These are phyloP conservation scores for Straminergon stramineum DNA, from an alignment of 225 moss, liverwort and hornwort species.

Conservation along the genomic window DNA sequence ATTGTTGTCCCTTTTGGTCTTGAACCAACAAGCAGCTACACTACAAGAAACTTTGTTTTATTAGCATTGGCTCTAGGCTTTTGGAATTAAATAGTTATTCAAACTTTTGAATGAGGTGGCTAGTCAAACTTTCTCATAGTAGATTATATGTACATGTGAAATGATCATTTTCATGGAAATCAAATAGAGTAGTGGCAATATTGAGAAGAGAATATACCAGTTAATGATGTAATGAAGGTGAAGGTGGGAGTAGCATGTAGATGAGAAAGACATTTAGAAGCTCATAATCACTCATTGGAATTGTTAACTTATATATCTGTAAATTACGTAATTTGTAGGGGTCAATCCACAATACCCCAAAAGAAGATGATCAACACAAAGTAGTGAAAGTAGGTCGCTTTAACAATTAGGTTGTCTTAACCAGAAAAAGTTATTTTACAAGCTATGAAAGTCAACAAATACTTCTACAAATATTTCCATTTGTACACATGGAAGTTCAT, in stretches of 20 bases:
- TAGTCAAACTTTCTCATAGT: neutral
- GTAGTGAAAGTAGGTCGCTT: neutral
- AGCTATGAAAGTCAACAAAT: neutral
- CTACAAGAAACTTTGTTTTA: neutral
- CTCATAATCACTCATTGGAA: neutral
- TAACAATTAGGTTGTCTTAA: neutral
- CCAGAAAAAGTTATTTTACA: neutral
- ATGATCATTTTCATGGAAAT: neutral
- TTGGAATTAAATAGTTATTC: neutral
- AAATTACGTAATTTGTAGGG: neutral
- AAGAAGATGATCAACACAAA: neutral
- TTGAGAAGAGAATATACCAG: neutral
- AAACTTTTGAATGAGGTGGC: neutral
- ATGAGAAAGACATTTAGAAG: neutral
- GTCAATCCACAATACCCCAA: neutral
- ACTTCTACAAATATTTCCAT: neutral
- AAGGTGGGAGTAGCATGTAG: neutral
- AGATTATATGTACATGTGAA: neutral
- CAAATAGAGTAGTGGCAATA: rapidly evolving
- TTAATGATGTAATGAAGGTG: neutral
- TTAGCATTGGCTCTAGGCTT: too few relatives aligned
- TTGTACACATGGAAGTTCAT: rapidly evolving
- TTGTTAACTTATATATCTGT: rapidly evolving
- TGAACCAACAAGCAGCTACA: neutral
- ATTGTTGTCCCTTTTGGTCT: neutral